phyloP scores from a whole-genome alignment of 2,329 filamentous ascomycete species.

The Calycina herbarum region DNA sequence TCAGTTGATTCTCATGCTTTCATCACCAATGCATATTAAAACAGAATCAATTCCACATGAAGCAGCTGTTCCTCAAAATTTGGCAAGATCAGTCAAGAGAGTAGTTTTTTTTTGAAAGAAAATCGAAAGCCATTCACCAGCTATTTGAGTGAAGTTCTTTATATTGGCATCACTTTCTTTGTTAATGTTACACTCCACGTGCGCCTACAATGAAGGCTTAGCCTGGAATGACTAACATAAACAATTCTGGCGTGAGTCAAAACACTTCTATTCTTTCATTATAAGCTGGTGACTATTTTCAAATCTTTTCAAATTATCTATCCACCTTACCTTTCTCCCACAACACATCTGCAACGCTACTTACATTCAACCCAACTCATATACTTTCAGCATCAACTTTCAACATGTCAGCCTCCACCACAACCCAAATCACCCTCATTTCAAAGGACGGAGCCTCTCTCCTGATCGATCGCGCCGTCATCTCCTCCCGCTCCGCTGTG shows the following conservation, averaged over 20 bases:
- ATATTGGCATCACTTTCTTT: not conserved
- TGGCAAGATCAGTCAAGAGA: not conserved
- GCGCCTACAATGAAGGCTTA: not conserved
- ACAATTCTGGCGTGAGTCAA: not conserved
- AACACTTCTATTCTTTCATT: not conserved
- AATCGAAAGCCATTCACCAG: not conserved
- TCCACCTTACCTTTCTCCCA: not conserved
- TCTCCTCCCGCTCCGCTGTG: not conserved
- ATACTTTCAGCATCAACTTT: not conserved
- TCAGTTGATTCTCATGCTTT: too few species aligned
- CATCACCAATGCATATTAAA: too few species aligned
- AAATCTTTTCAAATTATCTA: not conserved
- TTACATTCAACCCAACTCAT: not conserved
- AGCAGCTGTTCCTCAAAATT: too few species aligned
- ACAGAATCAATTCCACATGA: too few species aligned
- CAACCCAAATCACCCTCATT: not conserved
- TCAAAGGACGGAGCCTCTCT: not conserved
- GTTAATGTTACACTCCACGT: not conserved
- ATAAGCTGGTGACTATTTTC: not conserved
- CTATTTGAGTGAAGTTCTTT: not conserved
- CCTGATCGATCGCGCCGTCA: not conserved
- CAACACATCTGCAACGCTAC: not conserved
- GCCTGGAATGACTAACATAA: too few species aligned
- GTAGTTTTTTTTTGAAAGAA: not conserved
- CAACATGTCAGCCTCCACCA: not conserved